A percentile compares a stretch with the other conserved stretches of the same genome.
Conservation (phyloP, 306 rosid genomes). For the Geum urbanum region DNA sequence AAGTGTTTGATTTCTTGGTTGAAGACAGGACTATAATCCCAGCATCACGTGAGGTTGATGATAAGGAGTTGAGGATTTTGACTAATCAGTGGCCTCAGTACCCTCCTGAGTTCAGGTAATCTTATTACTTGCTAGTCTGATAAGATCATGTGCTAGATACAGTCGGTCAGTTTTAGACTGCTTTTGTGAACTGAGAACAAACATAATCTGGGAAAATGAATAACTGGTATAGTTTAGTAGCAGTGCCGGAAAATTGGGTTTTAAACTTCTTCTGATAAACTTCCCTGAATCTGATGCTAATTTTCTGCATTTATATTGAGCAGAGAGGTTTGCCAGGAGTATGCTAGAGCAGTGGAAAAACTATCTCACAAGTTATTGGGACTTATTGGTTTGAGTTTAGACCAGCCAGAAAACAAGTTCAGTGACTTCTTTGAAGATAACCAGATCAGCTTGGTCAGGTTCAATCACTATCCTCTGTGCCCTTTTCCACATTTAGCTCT, state of each 20-base stretch:
- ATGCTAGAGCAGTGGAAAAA: constrained; percentile 51
- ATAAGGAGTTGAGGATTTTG: constrained; percentile 37
- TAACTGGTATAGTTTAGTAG: background rate
- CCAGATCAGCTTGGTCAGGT: constrained; percentile 49
- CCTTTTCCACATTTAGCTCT: constrained; percentile 67
- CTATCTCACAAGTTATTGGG: constrained; percentile 56
- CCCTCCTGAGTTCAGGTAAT: constrained; percentile 59
- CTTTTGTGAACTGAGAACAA: background rate
- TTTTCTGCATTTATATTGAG: background rate
- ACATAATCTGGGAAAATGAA: background rate
- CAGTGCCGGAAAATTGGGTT: background rate
- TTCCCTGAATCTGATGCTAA: background rate
- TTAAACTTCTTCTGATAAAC: background rate
- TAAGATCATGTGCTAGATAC: background rate
- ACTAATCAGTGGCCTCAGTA: constrained; percentile 65
- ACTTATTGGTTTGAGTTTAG: constrained; percentile 57
- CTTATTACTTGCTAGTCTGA: background rate
- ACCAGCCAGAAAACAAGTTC: constrained; percentile 40
- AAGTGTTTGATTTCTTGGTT: constrained; percentile 70
- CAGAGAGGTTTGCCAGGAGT: constrained; percentile 62
- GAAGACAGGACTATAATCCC: constrained; percentile 49
- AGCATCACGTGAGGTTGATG: constrained; percentile 41
- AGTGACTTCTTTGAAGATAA: constrained; percentile 46
- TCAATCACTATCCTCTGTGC: constrained; percentile 74
- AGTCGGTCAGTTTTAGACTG: background rate